These are phyloP conservation scores for Coffea humblotiana DNA, from an alignment of 305 asterid species.

Conservation along the genomic window DNA sequence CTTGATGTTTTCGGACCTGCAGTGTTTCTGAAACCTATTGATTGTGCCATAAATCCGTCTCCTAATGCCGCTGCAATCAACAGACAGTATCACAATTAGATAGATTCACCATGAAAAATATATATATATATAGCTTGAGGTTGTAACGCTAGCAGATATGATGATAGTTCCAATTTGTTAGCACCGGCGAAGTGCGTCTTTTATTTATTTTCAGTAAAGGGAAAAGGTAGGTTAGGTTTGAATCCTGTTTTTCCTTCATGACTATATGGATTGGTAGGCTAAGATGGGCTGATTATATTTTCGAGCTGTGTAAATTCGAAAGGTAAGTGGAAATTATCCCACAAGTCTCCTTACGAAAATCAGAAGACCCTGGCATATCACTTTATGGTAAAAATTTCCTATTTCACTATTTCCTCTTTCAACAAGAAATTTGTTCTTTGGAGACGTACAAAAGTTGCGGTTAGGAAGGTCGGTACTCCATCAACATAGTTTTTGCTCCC, in stretches of 20 bases:
- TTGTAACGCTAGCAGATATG: no score
- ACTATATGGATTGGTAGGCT: no score
- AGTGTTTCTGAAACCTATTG: conserved; percentile 77
- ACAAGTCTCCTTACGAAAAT: background rate
- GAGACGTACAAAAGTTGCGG: conserved; percentile 74
- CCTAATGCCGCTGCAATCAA: conserved; percentile 60
- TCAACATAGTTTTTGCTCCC: conserved; percentile 73
- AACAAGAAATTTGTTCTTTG: background rate
- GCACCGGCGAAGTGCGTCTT: background rate
- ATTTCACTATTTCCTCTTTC: background rate
- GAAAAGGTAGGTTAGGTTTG: no score
- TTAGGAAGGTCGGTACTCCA: conserved; percentile 64
- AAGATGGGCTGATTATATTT: background rate
- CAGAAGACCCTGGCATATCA: background rate
- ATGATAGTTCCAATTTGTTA: background rate
- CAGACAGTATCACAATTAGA: background rate
- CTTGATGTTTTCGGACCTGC: conserved; percentile 92
- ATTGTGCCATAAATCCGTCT: conserved; percentile 69
- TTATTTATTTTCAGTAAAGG: background rate
- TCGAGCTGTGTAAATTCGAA: no score
- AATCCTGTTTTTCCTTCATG: no score
- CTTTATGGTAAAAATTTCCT: background rate
- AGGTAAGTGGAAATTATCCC: background rate
- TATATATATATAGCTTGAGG: no score
- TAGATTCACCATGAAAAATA: background rate